Conservation (phyloP, 352 stramenopile species). For the Peronospora belbahrii region DNA sequence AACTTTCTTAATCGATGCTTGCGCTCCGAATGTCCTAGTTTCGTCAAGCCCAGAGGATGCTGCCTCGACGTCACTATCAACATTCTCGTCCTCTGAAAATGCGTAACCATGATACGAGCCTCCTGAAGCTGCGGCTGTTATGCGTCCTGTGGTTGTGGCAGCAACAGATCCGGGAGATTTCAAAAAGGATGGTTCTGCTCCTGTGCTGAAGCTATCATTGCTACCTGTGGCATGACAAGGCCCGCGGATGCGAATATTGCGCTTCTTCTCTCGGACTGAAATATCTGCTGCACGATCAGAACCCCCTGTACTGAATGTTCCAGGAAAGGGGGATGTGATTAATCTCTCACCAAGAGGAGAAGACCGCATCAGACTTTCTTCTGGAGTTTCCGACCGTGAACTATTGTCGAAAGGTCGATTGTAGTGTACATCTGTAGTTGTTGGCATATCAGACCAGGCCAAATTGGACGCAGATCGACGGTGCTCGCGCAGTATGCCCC, state of each 20-base stretch:
- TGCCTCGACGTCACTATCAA: conserved; percentile 57
- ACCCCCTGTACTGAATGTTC: conserved; percentile 10
- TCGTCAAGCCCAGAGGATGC: conserved; percentile 23
- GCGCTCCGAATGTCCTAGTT: conserved; percentile 14
- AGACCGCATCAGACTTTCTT: conserved; percentile 48
- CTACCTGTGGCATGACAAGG: conserved; percentile 39
- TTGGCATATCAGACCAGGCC: conserved; percentile 36
- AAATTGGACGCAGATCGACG: conserved; percentile 9
- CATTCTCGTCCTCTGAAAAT: conserved; percentile 72
- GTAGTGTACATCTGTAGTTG: conserved; percentile 41
- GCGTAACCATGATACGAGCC: conserved; percentile 62
- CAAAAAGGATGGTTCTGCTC: conserved; percentile 15
- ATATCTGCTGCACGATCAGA: conserved; percentile 9
- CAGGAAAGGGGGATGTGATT: conserved; percentile 28
- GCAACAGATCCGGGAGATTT: conserved; percentile 10
- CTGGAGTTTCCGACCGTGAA: conserved; percentile 37
- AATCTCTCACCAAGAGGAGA: conserved; percentile 52
- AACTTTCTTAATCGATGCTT: conserved; percentile 61
- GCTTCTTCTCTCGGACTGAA: conserved; percentile 17
- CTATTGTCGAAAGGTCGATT: conserved; percentile 40
- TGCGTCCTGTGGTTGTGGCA: conserved; percentile 6
- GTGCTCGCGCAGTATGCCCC: conserved; percentile 39
- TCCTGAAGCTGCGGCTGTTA: not conserved
- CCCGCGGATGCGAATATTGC: conserved; percentile 45
- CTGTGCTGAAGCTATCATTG: conserved; percentile 8